These are phyloP conservation scores for Ramichloridium luteum DNA, from an alignment of 2,329 filamentous ascomycete genomes.

Conservation along the genomic window DNA sequence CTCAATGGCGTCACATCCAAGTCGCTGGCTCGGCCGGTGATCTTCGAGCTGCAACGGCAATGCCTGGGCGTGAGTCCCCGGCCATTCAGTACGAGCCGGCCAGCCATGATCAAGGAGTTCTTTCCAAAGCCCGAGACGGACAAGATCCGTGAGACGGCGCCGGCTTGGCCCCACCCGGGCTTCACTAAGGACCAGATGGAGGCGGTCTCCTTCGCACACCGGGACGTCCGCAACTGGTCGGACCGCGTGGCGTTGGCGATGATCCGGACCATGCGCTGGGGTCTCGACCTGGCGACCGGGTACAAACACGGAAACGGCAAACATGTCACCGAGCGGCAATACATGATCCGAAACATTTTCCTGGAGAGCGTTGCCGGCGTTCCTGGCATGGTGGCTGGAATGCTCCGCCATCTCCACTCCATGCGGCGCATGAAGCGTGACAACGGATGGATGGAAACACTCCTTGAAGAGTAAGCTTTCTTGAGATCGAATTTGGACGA, in stretches of 20 bases:
- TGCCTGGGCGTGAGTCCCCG: conserved; percentile 13
- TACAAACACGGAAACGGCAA: conserved; percentile 48
- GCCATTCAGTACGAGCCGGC: conserved; percentile 30
- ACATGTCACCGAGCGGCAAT: conserved; percentile 69
- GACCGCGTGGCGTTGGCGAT: conserved; percentile 69
- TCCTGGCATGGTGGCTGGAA: conserved; percentile 92
- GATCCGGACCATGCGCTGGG: conserved; percentile 63
- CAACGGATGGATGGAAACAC: conserved; percentile 69
- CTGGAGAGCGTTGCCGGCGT: conserved; percentile 90
- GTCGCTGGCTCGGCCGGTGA: conserved; percentile 22
- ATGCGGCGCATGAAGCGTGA: conserved; percentile 78
- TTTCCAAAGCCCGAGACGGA: conserved; percentile 34
- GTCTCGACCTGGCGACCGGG: conserved; percentile 71
- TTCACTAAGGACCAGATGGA: conserved; percentile 74
- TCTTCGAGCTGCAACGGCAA: conserved; percentile 23
- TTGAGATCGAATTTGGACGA: too few relatives aligned
- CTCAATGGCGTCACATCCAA: conserved; percentile 20
- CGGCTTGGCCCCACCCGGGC: conserved; percentile 39
- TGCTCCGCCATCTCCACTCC: conserved; percentile 78
- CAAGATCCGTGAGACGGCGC: conserved; percentile 32
- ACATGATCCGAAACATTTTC: conserved; percentile 71
- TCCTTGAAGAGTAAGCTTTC: conserved; percentile 27
- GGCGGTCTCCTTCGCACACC: conserved; percentile 60
- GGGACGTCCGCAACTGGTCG: conserved; percentile 56
- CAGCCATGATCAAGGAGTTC: conserved; percentile 30